Evolutionary conservation across 352 stramenopile genomes (phyloP).

Genomic region (Phytopythium mirpurense): DNA sequence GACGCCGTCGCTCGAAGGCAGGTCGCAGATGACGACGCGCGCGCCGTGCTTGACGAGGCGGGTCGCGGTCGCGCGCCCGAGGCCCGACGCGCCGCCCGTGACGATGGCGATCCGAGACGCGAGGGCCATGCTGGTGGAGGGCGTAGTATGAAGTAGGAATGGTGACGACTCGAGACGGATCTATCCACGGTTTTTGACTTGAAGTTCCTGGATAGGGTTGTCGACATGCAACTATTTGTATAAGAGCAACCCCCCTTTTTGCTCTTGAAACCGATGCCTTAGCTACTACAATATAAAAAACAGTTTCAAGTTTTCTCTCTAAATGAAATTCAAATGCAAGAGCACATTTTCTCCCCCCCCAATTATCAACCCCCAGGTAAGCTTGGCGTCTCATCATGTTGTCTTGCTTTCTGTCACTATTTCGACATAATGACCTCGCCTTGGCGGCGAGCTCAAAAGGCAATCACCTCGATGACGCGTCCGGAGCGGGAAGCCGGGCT

Average conservation of each 20-base stretch:
- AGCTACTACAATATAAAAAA: too few relatives aligned
- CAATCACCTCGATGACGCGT: slow-evolving; percentile 7
- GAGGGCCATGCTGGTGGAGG: slow-evolving; percentile 18
- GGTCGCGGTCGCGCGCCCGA: slow-evolving; percentile 90
- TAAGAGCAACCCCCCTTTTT: not conserved
- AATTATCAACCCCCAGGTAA: too few relatives aligned
- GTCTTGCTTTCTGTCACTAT: not conserved
- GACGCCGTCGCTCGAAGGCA: slow-evolving; percentile 77
- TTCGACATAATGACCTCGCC: not conserved
- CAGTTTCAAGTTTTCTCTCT: too few relatives aligned
- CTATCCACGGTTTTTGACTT: not conserved
- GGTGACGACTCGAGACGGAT: slow-evolving; percentile 2
- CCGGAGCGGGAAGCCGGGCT: not conserved
- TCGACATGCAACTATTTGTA: not conserved
- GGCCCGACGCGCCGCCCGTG: slow-evolving; percentile 90
- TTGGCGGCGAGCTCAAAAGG: not conserved
- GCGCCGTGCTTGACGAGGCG: slow-evolving; percentile 87
- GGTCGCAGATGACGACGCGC: slow-evolving; percentile 91
- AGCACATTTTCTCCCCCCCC: too few relatives aligned
- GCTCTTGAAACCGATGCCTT: too few relatives aligned
- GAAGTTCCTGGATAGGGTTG: not conserved
- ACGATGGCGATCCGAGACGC: slow-evolving; percentile 82
- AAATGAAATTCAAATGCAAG: too few relatives aligned
- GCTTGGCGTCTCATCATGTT: not conserved
- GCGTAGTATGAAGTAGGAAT: not conserved